Conservation (phyloP, 225 moss, liverwort and hornwort species). For the Polytrichum formosum region DNA sequence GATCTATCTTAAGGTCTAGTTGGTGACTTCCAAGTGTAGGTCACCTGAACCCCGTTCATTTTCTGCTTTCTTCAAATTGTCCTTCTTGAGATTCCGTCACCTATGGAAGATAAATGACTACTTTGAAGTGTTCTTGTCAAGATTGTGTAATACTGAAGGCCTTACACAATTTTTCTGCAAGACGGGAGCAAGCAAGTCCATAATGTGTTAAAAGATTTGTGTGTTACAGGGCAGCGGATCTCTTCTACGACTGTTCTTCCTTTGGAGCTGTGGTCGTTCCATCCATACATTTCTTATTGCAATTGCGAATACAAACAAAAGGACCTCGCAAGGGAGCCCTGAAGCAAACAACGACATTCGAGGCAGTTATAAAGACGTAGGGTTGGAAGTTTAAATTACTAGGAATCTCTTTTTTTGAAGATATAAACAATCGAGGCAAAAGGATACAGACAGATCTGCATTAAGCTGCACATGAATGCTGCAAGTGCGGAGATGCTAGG, state of each 20-base stretch:
- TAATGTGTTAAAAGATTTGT: background rate
- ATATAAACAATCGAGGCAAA: background rate
- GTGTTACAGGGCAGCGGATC: background rate
- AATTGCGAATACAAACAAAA: background rate
- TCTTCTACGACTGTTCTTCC: background rate
- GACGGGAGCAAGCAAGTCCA: background rate
- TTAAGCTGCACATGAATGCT: slow-evolving; percentile 41
- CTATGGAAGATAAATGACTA: background rate
- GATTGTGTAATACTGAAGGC: background rate
- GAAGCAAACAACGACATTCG: background rate
- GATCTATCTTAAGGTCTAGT: too few relatives aligned
- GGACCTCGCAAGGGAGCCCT: background rate
- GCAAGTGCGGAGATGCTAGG: slow-evolving; percentile 53
- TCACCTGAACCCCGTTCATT: too few relatives aligned
- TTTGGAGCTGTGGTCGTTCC: too few relatives aligned
- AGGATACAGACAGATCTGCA: background rate
- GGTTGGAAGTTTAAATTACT: background rate
- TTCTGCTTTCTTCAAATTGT: background rate
- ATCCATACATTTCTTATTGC: too few relatives aligned
- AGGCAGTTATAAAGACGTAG: background rate
- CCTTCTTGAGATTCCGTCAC: background rate
- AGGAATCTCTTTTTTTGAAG: background rate
- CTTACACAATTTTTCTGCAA: background rate
- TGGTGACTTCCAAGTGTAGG: too few relatives aligned
- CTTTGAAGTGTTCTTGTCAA: background rate